Base-by-base conservation (phyloP, 306 rosid genomes). In the Rubus parviflorus region DNA sequence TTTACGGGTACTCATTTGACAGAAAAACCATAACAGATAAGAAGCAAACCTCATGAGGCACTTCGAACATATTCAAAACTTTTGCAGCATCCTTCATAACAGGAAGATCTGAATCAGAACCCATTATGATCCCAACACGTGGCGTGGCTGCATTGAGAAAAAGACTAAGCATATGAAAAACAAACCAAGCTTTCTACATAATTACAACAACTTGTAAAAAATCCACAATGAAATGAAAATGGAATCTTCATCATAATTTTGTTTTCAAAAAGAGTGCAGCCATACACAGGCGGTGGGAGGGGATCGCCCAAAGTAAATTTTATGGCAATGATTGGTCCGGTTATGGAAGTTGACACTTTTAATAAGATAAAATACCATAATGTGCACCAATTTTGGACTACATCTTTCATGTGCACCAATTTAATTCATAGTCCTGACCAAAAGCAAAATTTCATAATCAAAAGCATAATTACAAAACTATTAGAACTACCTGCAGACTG, bases 91-190 rank as follows among this genome's bases (percentile, higher is more conserved):
- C 91, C 83, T 90, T 95, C 98, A 95, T 92, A 67, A 95, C 90
- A 68, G 93, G 93, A 51, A 88, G 89, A 89, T 92, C 97, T n/a
- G 97, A 92, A 88, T 89, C 97, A 62, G 98, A 95, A 77, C 97
- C 98, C 98, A 95, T 92, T 77, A 92, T 81, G 77, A 92, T 90
- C 79, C 96, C 98, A 80, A 92, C 97, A n/a, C 74, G 78, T 4
- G 92, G 92, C 73, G 83, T 71, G 62, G 87, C 94, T 92, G 79
- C 81, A 83, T 76, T 46, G 48, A 70, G 65, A 20, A 66, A 79
- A 61, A 75, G 73, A 70, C 6, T 3, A 68, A 52, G 73, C 73
- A 81, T 16, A 62, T 76, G 16, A 61, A 66, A 60, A 72, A 9
- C 74, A 25, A 62, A 74, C 17, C 10, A 12, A 54, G 51, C 49